Conservation (phyloP, 2,329 filamentous ascomycete genomes). For the Nakataea oryzae region DNA sequence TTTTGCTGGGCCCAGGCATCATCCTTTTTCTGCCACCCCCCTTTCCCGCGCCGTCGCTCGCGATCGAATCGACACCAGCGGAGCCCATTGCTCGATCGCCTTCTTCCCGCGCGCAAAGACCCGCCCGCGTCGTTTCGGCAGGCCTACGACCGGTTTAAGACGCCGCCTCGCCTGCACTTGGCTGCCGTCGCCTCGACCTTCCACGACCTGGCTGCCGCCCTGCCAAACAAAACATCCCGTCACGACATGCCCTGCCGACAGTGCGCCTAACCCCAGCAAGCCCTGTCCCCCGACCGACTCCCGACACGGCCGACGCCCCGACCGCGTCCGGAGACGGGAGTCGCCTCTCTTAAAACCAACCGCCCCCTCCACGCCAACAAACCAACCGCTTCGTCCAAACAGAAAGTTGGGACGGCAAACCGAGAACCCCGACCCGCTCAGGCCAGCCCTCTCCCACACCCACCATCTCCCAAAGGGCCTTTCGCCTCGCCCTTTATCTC, state of each 20-base stretch:
- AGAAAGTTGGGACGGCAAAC: background rate
- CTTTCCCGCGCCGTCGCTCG: background rate
- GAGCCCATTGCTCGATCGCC: background rate
- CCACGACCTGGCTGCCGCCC: too few species aligned
- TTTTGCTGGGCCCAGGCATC: too few species aligned
- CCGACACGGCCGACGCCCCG: background rate
- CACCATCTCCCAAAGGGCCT: background rate
- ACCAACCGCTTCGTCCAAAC: background rate
- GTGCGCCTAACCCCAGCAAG: background rate
- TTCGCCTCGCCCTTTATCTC: background rate
- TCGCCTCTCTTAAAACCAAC: background rate
- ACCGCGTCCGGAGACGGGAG: background rate
- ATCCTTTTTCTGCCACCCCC: background rate
- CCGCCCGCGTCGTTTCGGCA: background rate
- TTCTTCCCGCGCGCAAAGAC: background rate
- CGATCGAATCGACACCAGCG: background rate
- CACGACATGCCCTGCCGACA: background rate
- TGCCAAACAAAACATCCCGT: background rate
- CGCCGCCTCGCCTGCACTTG: background rate
- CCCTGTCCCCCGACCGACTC: too few species aligned
- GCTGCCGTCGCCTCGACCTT: background rate
- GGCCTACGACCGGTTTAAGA: background rate
- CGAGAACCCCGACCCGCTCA: background rate
- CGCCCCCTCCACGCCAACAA: background rate
- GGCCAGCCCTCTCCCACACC: background rate